phyloP scores from a whole-genome alignment of 345 rosid genomes.

The Acer campestre region DNA sequence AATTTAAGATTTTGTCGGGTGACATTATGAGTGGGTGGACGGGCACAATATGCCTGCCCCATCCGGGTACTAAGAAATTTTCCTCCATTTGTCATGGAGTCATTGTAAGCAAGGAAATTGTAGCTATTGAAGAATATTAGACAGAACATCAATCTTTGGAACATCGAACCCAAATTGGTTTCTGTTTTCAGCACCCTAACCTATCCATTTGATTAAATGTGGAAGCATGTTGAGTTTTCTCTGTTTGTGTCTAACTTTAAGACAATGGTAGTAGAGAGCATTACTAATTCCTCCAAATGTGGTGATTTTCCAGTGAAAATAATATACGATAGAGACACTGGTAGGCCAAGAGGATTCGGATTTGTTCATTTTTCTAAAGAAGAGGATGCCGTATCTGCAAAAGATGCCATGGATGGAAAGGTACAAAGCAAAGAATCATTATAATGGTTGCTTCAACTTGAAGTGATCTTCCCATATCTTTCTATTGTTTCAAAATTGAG shows the following conservation, averaged over 20 bases:
- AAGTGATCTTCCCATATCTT: background rate
- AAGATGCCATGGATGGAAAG: slow-evolving; percentile 96
- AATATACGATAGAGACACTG: slow-evolving; percentile 69
- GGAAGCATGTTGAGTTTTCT: background rate
- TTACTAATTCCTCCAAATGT: background rate
- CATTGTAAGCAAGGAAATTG: background rate
- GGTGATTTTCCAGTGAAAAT: slow-evolving; percentile 59
- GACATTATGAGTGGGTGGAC: background rate
- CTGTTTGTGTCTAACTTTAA: background rate
- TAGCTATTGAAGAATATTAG: background rate
- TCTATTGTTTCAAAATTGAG: no score
- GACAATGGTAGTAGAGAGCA: background rate
- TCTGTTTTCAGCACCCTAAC: background rate
- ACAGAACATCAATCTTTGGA: background rate
- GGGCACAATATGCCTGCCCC: no score
- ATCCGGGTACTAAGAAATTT: background rate
- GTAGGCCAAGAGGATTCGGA: slow-evolving; percentile 92
- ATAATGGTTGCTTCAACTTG: slow-evolving; percentile 2
- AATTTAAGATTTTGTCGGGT: no score
- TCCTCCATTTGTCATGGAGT: background rate
- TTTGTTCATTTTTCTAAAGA: slow-evolving; percentile 71
- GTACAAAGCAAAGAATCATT: slow-evolving; percentile 28
- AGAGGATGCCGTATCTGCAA: slow-evolving; percentile 62
- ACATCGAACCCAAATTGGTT: background rate
- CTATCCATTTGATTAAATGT: background rate